A percentile compares a stretch with the other conserved stretches of the same genome.
These are phyloP conservation scores for Rhizophagus clarus DNA, from an alignment of 192 early-diverging fungal genomes.

Conservation along the genomic window DNA sequence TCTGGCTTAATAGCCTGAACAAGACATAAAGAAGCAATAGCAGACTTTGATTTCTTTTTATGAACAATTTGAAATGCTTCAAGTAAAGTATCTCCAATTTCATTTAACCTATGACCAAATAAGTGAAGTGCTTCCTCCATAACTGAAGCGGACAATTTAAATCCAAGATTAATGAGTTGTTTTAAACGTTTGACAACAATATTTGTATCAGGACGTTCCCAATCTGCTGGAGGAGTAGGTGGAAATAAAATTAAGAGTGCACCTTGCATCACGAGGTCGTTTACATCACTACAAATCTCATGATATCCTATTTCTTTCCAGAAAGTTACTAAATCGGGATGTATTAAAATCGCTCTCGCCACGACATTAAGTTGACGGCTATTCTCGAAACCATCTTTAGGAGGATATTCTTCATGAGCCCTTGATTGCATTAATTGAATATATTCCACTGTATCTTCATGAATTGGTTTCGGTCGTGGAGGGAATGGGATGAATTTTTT, in stretches of 20 bases:
- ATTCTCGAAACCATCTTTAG: neutral
- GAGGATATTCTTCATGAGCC: neutral
- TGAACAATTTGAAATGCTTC: neutral
- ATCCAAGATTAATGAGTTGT: neutral
- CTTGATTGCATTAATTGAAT: neutral
- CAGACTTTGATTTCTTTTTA: neutral
- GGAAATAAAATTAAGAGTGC: neutral
- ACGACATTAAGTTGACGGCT: constrained; percentile 4
- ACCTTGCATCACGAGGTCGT: constrained; percentile 6
- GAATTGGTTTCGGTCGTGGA: neutral
- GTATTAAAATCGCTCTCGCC: neutral
- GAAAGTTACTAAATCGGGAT: neutral
- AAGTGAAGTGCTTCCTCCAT: constrained; percentile 13
- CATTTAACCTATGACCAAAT: constrained; percentile 3
- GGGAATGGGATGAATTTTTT: constrained; percentile 5
- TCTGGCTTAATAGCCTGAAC: neutral
- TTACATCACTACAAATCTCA: neutral
- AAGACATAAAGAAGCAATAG: neutral
- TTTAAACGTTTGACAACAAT: neutral
- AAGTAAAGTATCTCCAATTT: neutral
- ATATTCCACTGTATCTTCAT: neutral
- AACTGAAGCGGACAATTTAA: neutral
- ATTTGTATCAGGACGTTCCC: neutral
- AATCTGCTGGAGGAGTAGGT: neutral
- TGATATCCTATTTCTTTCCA: constrained; percentile 12